Conservation (phyloP, 140 eudicot genomes). For the Erigeron philadelphicus region DNA sequence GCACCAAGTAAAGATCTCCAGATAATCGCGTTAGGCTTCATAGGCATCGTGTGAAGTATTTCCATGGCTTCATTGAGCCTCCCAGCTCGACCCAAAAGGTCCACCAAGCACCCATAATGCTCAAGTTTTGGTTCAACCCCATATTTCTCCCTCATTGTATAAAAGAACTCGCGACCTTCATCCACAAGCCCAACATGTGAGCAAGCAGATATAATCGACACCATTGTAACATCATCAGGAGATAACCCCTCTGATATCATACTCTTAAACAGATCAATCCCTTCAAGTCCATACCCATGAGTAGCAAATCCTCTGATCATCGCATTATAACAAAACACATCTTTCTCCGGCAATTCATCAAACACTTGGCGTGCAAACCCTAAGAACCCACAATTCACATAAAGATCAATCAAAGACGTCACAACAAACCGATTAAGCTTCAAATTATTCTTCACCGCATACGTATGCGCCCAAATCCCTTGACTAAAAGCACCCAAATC, state of each 20-base stretch:
- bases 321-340: constrained; percentile 56
- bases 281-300: constrained; percentile 56
- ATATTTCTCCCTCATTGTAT: constrained; percentile 44
- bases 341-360: constrained; percentile 44
- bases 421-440: constrained; percentile 49
- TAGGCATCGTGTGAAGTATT: constrained; percentile 45
- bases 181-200: constrained; percentile 66
- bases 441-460: constrained; percentile 34
- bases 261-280: constrained; percentile 40
- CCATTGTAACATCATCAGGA: constrained; percentile 64
- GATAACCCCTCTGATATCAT: constrained; percentile 44
- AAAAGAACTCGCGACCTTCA: constrained; percentile 47
- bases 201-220: constrained; percentile 55
- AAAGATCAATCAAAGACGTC: constrained; percentile 48
- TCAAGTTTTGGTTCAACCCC: constrained; percentile 58
- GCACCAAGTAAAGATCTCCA: constrained; percentile 71
- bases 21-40: constrained; percentile 58
- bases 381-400: constrained; percentile 59
- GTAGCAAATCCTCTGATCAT: constrained; percentile 63
- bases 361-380: constrained; percentile 44
- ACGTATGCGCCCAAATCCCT: constrained; percentile 70
- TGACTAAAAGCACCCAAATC: constrained; percentile 59
- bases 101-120: constrained; percentile 67
- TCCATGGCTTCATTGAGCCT: constrained; percentile 54
- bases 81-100: constrained; percentile 76